phyloP scores from a whole-genome alignment of 768 basidiomycete species.

The Erythrobasidium yunnanense region DNA sequence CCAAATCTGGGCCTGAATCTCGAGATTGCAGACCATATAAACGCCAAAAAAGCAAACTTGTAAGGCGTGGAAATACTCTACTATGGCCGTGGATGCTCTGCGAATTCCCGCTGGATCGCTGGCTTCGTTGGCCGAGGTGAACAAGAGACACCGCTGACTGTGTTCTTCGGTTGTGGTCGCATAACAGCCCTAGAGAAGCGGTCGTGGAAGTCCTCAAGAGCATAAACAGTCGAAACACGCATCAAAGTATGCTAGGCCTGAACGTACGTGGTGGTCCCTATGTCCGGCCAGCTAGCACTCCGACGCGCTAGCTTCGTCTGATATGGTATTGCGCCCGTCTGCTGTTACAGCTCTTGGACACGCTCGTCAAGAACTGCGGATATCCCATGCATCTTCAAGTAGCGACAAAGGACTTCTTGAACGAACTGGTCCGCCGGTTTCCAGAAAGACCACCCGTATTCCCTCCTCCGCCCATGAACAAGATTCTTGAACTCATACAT shows the following conservation, averaged over 20 bases:
- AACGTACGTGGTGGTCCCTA: conserved; percentile 40
- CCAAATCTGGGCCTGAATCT: conserved; percentile 86
- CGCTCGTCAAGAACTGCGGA: conserved; percentile 86
- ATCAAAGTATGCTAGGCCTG: conserved; percentile 75
- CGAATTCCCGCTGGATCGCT: conserved; percentile 2
- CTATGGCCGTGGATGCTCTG: not conserved
- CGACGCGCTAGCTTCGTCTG: not conserved
- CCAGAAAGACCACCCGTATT: conserved; percentile 94
- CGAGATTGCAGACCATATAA: conserved; percentile 86
- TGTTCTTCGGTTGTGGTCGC: not conserved
- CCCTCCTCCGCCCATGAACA: conserved; percentile 85
- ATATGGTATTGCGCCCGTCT: not conserved
- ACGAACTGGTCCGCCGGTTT: conserved; percentile 93
- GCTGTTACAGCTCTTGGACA: conserved; percentile 56
- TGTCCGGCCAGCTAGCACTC: not conserved
- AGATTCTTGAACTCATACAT: conserved; percentile 83
- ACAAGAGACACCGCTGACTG: not conserved
- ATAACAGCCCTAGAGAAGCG: conserved; percentile 71
- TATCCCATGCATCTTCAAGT: conserved; percentile 96
- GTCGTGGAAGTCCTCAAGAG: conserved; percentile 70
- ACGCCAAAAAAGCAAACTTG: conserved; percentile 92
- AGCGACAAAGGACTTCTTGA: conserved; percentile 91
- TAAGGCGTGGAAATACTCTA: conserved; percentile 43
- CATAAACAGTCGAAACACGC: conserved; percentile 85
- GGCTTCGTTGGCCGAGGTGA: not conserved